These are phyloP conservation scores for Hamiltosporidium tvaerminnensis DNA, from an alignment of 371 early-diverging fungal genomes.

Conservation along the genomic window DNA sequence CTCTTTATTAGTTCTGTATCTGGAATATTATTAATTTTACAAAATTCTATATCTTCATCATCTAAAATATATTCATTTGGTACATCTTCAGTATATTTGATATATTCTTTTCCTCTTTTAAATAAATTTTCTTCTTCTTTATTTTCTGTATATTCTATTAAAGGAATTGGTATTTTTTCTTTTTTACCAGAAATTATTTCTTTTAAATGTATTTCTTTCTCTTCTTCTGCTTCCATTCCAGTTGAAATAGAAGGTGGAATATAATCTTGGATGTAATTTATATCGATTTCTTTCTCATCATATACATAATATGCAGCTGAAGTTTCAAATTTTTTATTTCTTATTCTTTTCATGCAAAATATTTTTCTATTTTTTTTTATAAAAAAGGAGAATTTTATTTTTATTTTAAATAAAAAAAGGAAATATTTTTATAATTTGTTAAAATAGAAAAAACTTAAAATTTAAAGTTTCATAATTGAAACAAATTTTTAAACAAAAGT, in stretches of 20 bases:
- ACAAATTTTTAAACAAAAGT: too few relatives aligned
- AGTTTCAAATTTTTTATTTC: conserved; percentile 24
- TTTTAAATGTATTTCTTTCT: conserved; percentile 45
- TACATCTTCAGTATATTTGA: conserved; percentile 26
- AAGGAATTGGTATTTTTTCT: conserved; percentile 33
- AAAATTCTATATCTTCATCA: conserved; percentile 14
- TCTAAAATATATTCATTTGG: conserved; percentile 25
- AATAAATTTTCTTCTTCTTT: not conserved
- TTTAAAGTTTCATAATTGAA: too few relatives aligned
- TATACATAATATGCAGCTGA: conserved; percentile 5
- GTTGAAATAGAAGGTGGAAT: conserved; percentile 19
- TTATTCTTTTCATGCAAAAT: conserved; percentile 8
- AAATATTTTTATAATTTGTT: too few relatives aligned
- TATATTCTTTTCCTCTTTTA: conserved; percentile 6
- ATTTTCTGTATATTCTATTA: conserved; percentile 21
- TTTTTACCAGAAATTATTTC: conserved; percentile 21
- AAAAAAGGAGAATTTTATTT: too few relatives aligned
- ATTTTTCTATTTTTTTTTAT: too few relatives aligned
- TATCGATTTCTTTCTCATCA: conserved; percentile 3
- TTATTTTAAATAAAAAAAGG: too few relatives aligned
- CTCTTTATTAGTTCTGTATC: conserved; percentile 1
- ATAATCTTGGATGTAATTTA: conserved; percentile 25
- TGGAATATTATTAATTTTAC: conserved; percentile 1
- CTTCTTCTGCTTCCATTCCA: conserved; percentile 48
- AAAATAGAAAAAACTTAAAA: too few relatives aligned